Evolutionary conservation across 176 grass and related monocot genomes (phyloP), one percentile per base, ranked within the genome.

Genomic region (Chloris gayana): DNA sequence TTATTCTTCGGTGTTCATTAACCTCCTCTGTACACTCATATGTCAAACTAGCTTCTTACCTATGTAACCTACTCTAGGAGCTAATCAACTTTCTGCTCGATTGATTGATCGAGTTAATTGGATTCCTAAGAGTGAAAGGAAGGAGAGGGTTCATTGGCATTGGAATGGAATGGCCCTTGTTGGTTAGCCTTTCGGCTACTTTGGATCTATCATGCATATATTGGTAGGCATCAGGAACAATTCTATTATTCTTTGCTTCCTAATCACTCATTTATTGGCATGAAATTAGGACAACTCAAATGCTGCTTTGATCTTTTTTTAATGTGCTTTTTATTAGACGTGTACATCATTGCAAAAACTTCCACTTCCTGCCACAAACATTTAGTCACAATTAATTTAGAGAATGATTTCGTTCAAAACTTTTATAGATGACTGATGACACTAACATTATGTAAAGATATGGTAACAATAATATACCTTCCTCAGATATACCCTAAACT

Each of bases 171-270:
- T 80, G 84, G 26, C 64, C 64, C 82, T 76, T 9, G 33, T 46
- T 44, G 70, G 64, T 22, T 59, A 74, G 63, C 76, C 87, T 88
- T 88, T 88, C 87, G 87, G 87, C 70, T 71, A 75, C 87, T 88
- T 84, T 84, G 70, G 82, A 83, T 78, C 46, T 66, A 46, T 78
- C 44, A 78, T n/a, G n/a, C n/a, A n/a, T 65, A 71, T 73, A 82
- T 82, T 54, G 27, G 33, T 72, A 54, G 27, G 54, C 66, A 35
- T 29, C 26, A 75, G 38, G 63, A 8, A 76, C 67, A 84, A 69
- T 64, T 54, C 73, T 76, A 80, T 70, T 76, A 76, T 80, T 85
- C 70, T 44, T 62, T 80, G 51, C 82, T 84, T 84, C 76, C 35
- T 8, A 19, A 21, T 53, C 49, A 6, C 15, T 53, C 49, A 49